These are phyloP conservation scores for Aspergillus coremiiformis DNA, from an alignment of 495 filamentous ascomycete genomes.

Conservation along the genomic window DNA sequence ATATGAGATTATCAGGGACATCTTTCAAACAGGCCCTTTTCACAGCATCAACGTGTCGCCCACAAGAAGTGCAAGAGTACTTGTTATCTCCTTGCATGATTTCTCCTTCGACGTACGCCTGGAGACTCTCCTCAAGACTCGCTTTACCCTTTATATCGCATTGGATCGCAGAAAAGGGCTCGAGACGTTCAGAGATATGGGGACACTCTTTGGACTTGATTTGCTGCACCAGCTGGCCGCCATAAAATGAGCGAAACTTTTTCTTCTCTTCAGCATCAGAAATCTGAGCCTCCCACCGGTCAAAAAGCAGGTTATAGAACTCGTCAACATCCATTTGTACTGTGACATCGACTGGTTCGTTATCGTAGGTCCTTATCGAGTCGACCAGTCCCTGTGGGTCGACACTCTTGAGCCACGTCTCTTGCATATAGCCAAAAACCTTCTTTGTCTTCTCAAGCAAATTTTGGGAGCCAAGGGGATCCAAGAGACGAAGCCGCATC, in stretches of 20 bases:
- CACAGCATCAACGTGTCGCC: slow-evolving; percentile 85
- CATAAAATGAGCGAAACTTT: slow-evolving; percentile 76
- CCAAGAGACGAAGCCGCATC: slow-evolving; percentile 51
- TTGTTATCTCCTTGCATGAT: slow-evolving; percentile 99
- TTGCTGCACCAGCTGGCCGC: slow-evolving; percentile 87
- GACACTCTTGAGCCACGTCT: slow-evolving; percentile 61
- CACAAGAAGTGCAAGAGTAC: slow-evolving; percentile 91
- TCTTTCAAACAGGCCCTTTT: slow-evolving; percentile 88
- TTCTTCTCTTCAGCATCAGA: slow-evolving; percentile 58
- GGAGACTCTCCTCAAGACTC: slow-evolving; percentile 75
- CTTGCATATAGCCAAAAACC: slow-evolving; percentile 82
- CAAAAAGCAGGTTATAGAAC: slow-evolving; percentile 91
- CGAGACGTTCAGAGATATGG: slow-evolving; percentile 84
- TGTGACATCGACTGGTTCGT: slow-evolving; percentile 73
- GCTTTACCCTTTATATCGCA: slow-evolving; percentile 95
- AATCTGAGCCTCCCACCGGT: slow-evolving; percentile 84
- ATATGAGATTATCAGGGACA: slow-evolving; percentile 89
- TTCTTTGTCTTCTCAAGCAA: slow-evolving; percentile 70
- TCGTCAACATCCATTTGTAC: slow-evolving; percentile 98
- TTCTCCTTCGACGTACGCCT: slow-evolving; percentile 92
- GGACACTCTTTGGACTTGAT: slow-evolving; percentile 90
- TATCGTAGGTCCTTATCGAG: slow-evolving; percentile 75
- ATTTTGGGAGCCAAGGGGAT: slow-evolving; percentile 50
- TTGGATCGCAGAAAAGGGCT: slow-evolving; percentile 92
- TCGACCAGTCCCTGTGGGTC: slow-evolving; percentile 67